Conservation (phyloP, 495 filamentous ascomycete species). For the Bacidia rubella region DNA sequence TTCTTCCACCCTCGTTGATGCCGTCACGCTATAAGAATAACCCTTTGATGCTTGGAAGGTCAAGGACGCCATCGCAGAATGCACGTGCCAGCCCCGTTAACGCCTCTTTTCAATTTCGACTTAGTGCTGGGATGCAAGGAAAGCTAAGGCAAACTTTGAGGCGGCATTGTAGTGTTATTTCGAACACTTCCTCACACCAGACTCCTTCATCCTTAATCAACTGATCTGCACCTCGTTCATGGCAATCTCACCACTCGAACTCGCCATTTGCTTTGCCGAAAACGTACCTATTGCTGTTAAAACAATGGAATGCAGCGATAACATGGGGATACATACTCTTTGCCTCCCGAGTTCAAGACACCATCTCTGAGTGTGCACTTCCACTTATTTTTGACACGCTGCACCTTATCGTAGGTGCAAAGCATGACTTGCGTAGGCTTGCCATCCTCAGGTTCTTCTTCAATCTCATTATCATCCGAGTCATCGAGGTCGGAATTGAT, state of each 20-base stretch:
- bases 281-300: conserved; percentile 47
- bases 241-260: conserved; percentile 68
- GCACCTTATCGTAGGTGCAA: conserved; percentile 98
- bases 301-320: conserved; percentile 2
- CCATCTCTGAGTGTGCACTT: conserved; percentile 98
- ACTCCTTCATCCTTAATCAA: no score
- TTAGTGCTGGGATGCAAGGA: no score
- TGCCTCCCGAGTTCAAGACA: conserved; percentile 76
- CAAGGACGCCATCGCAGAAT: no score
- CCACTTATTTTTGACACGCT: conserved; percentile 99
- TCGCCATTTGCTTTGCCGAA: conserved; percentile 96
- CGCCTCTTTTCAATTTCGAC: no score
- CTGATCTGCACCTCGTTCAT: neutral
- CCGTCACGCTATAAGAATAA: no score
- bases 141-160: no score
- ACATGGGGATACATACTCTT: conserved; percentile 47
- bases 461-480: conserved; percentile 67
- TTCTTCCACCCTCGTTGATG: no score
- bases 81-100: no score
- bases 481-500: conserved; percentile 99
- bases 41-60: no score
- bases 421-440: conserved; percentile 74
- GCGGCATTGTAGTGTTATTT: no score
- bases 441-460: conserved; percentile 72
- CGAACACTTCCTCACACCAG: no score